Percentiles rank a stretch among this genome's conserved stretches.
Evolutionary conservation across 2,329 filamentous ascomycete species (phyloP).

Genomic region (Trichoderma brevicompactum): DNA sequence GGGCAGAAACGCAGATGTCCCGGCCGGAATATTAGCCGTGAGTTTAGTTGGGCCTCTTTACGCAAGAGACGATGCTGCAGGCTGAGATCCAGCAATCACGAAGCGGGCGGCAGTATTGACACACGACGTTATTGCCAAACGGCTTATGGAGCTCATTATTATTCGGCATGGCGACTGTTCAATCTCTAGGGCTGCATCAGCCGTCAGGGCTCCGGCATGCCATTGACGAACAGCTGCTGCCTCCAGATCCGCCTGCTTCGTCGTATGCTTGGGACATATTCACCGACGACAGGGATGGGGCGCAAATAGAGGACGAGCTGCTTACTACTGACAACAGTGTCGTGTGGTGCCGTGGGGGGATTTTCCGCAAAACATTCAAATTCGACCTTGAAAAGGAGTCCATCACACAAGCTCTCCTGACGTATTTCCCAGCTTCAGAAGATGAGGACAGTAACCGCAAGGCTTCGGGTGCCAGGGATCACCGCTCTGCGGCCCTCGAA

Average conservation of each 20-base stretch:
- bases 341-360: constrained; percentile 85
- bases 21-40: not conserved
- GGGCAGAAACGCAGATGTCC: not conserved
- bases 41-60: not conserved
- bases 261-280: constrained; percentile 77
- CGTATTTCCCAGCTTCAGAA: constrained; percentile 71
- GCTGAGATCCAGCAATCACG: constrained; percentile 1
- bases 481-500: constrained; percentile 45
- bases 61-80: not conserved
- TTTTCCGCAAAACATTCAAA: constrained; percentile 83
- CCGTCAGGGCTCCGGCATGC: constrained; percentile 84
- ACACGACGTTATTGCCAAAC: constrained; percentile 18
- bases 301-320: constrained; percentile 73
- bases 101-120: constrained; percentile 8
- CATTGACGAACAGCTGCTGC: constrained; percentile 77
- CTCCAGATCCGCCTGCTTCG: constrained; percentile 65
- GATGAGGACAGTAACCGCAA: constrained; percentile 37
- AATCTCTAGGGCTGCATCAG: constrained; percentile 88
- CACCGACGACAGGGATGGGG: constrained; percentile 46
- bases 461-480: constrained; percentile 19
- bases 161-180: constrained; percentile 79
- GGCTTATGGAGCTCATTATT: constrained; percentile 41
- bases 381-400: constrained; percentile 86
- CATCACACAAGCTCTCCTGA: constrained; percentile 83
- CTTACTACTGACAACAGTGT: constrained; percentile 75